These are phyloP conservation scores for Aspergillus asperescens DNA, from an alignment of 495 filamentous ascomycete genomes.

Conservation along the genomic window DNA sequence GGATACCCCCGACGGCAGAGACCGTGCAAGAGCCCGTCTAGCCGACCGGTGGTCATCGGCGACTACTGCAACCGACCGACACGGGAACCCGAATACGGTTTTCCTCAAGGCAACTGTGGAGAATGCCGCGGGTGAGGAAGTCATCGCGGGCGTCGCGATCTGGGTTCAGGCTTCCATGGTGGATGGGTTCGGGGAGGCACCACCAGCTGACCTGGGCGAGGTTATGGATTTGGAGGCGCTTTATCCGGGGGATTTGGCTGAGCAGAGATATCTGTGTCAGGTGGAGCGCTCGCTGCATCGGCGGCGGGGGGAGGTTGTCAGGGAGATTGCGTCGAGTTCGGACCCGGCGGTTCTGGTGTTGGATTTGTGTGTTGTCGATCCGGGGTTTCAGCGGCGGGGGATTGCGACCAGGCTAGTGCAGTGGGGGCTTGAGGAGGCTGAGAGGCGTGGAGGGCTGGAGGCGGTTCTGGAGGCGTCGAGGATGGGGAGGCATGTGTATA, in stretches of 20 bases:
- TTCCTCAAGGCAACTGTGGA: conserved; percentile 41
- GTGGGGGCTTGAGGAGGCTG: conserved; percentile 39
- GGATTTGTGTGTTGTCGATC: conserved; percentile 38
- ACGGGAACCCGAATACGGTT: conserved; percentile 34
- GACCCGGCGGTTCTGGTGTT: conserved; percentile 34
- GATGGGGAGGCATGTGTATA: conserved; percentile 41
- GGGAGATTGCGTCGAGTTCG: conserved; percentile 20
- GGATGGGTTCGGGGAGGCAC: conserved; percentile 33
- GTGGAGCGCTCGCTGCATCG: conserved; percentile 23
- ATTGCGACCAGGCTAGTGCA: conserved; percentile 33
- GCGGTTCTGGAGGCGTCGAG: conserved; percentile 36
- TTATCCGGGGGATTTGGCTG: conserved; percentile 31
- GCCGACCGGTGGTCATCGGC: conserved; percentile 27
- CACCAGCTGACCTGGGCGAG: conserved; percentile 18
- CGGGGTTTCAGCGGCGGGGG: conserved; percentile 35
- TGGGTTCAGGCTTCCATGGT: conserved; percentile 33
- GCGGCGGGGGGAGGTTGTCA: conserved; percentile 27
- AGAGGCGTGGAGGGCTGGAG: conserved; percentile 33
- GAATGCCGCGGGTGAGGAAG: conserved; percentile 1
- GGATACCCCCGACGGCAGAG: conserved; percentile 33
- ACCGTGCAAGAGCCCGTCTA: conserved; percentile 23
- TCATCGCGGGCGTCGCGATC: conserved; percentile 37
- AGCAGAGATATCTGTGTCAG: conserved; percentile 35
- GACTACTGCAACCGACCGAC: conserved; percentile 8
- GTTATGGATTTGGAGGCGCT: conserved; percentile 25